Conservation (phyloP, 139 green algal genomes). For the Micractinium sp. region DNA sequence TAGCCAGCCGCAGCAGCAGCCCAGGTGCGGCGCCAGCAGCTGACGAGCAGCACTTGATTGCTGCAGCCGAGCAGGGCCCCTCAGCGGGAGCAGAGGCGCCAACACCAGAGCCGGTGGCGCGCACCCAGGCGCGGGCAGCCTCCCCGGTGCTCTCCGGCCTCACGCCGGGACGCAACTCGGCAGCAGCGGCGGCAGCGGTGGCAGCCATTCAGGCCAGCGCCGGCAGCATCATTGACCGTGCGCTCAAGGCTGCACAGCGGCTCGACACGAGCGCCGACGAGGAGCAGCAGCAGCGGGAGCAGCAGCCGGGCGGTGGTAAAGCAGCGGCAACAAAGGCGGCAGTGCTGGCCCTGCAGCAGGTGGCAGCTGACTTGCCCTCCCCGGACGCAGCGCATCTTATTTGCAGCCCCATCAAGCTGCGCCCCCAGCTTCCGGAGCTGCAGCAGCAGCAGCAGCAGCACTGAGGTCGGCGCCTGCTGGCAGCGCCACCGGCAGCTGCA, state of each 20-base stretch:
- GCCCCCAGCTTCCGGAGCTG: slow-evolving; percentile 13
- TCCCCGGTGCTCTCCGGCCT: background rate
- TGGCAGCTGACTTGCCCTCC: slow-evolving; percentile 15
- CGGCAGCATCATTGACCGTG: slow-evolving; percentile 12
- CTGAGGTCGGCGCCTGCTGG: background rate
- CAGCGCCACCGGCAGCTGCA: background rate
- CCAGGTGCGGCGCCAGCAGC: background rate
- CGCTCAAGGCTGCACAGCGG: slow-evolving; percentile 10
- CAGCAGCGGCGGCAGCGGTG: slow-evolving; percentile 16
- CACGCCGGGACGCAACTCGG: background rate
- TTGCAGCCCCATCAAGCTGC: slow-evolving; percentile 29
- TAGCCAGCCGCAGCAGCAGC: background rate
- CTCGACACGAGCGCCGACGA: background rate
- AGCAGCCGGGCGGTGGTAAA: background rate
- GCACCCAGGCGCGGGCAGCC: background rate
- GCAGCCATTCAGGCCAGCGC: slow-evolving; percentile 22
- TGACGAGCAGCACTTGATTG: no score
- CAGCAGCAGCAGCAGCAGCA: background rate
- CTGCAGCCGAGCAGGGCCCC: background rate
- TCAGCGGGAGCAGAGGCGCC: background rate
- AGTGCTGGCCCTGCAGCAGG: background rate
- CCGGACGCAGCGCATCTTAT: slow-evolving; percentile 16
- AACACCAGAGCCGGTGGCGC: no score
- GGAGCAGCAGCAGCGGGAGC: background rate
- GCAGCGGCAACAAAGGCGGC: background rate